Evolutionary conservation across 1,284 basidiomycete species (phyloP), one percentile per base, ranked within the genome.

Genomic region (Agroathelia rolfsii): DNA sequence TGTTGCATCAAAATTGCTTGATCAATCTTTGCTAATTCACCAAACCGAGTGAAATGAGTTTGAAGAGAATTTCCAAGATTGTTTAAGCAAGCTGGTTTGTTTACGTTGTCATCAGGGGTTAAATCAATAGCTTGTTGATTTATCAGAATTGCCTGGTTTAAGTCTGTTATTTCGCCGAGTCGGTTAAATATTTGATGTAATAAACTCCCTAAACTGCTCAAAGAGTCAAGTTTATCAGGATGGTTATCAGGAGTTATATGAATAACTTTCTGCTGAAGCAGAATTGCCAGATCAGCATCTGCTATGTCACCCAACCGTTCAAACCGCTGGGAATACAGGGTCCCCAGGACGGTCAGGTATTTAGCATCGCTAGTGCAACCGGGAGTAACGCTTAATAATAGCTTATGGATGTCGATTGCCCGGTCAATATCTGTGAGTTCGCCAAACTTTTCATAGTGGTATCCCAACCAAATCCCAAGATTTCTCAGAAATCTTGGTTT

Each of bases 241-340:
- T 38, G 15, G 19, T 18, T 28, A 16, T 33, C 37, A 17, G 32
- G 38, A 34, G 37, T 50, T 12, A 14, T 9, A 4, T 34, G 22
- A 18, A 24, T 37, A 3, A 48, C 45, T 5, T 36, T 15, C n/a
- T 46, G 45, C 35, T 28, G 34, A 14, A 34, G 6, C 1, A 18
- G 25, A n/a, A 56, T 42, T 10, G 51, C 36, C 14, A 35, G 41
- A 0, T 56, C 40, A 3, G 55, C 13, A 27, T 55, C 55, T 3
- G 36, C 28, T 3, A 7, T 12, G 12, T 38, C 28, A 2, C 36
- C 17, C 7, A n/a, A 20, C 4, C 28, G n/a, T 18, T 40, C 10
- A 37, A 48, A 53, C 13, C 52, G 50, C 2, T 28, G 17, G 11
- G 29, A 19, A n/a, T 54, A 40, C 7, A 18, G 3, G 15, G 16